These are phyloP conservation scores for Russula ochroleuca DNA, from an alignment of 768 basidiomycete species.

Conservation along the genomic window DNA sequence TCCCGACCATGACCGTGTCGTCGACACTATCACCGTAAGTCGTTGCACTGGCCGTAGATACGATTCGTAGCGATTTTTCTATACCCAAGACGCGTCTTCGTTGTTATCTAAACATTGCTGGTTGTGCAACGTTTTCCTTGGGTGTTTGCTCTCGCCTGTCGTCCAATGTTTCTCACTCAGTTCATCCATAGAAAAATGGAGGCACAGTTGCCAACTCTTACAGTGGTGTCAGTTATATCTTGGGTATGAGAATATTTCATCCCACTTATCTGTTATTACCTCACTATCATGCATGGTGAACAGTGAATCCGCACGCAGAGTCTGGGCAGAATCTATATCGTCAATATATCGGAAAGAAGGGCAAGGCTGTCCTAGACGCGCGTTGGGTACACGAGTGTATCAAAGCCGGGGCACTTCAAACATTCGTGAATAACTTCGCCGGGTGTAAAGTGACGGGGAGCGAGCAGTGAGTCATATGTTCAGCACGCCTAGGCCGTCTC, in stretches of 20 bases:
- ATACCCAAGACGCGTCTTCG: constrained; percentile 3
- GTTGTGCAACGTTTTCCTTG: background rate
- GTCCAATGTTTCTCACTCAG: constrained; percentile 5
- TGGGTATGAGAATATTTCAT: constrained; percentile 48
- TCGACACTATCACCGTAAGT: constrained; percentile 64
- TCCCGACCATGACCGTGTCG: constrained; percentile 58
- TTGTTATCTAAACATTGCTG: background rate
- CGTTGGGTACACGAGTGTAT: constrained; percentile 79
- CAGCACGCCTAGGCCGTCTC: constrained; percentile 24
- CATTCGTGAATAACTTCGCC: constrained; percentile 72
- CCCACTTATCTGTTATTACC: background rate
- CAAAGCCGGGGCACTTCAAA: constrained; percentile 61
- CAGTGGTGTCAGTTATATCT: constrained; percentile 73
- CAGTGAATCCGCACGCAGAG: constrained; percentile 74
- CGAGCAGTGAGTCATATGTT: constrained; percentile 51
- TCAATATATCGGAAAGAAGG: constrained; percentile 75
- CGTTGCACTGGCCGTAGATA: constrained; percentile 17
- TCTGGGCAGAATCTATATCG: constrained; percentile 79
- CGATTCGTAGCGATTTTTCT: background rate
- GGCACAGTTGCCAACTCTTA: constrained; percentile 70
- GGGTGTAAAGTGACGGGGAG: constrained; percentile 75
- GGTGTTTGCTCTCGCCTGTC: background rate
- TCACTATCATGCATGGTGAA: background rate
- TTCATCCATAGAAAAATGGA: constrained; percentile 60
- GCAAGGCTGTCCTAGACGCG: constrained; percentile 67